Percentiles rank a stretch among this genome's conserved stretches.
These are phyloP conservation scores for Lipomyces yamanashiensis DNA, from an alignment of 805 yeast species.

Conservation along the genomic window DNA sequence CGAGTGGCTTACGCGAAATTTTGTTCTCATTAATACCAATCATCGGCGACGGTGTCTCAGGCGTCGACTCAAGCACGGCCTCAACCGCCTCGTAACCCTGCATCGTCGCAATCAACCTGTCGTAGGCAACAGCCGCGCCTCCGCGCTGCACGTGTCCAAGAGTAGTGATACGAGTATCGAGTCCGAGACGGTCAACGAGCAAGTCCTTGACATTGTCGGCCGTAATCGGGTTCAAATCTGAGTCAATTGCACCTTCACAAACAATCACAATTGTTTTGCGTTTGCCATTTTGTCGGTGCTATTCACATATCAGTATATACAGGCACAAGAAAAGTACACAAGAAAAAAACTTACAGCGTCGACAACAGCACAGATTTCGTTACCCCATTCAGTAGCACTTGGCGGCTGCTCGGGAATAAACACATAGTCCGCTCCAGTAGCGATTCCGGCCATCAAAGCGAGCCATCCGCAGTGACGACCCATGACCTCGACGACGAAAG, in stretches of 20 bases:
- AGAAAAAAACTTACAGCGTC: constrained; percentile 32
- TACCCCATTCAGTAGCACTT: constrained; percentile 71
- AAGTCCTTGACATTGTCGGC: constrained; percentile 81
- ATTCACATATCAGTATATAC: constrained; percentile 39
- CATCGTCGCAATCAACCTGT: constrained; percentile 85
- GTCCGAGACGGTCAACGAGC: constrained; percentile 72
- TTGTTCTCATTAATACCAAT: constrained; percentile 89
- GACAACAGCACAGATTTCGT: constrained; percentile 75
- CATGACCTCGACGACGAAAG: constrained; percentile 98
- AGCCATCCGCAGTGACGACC: constrained; percentile 99
- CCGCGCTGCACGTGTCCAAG: constrained; percentile 99
- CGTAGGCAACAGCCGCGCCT: constrained; percentile 96
- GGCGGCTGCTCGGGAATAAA: constrained; percentile 96
- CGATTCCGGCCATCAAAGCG: constrained; percentile 95
- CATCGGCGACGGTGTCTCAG: constrained; percentile 92
- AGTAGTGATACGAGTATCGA: constrained; percentile 93
- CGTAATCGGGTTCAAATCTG: constrained; percentile 77
- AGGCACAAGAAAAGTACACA: not conserved
- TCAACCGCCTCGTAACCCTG: constrained; percentile 98
- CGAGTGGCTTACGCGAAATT: constrained; percentile 79
- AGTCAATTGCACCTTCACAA: constrained; percentile 96
- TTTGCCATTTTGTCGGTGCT: constrained; percentile 86
- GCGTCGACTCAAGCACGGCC: constrained; percentile 86
- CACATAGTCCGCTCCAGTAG: constrained; percentile 93
- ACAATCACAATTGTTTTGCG: constrained; percentile 95